These are phyloP conservation scores for Trametes cinnabarina DNA, from an alignment of 768 basidiomycete species.

Conservation along the genomic window DNA sequence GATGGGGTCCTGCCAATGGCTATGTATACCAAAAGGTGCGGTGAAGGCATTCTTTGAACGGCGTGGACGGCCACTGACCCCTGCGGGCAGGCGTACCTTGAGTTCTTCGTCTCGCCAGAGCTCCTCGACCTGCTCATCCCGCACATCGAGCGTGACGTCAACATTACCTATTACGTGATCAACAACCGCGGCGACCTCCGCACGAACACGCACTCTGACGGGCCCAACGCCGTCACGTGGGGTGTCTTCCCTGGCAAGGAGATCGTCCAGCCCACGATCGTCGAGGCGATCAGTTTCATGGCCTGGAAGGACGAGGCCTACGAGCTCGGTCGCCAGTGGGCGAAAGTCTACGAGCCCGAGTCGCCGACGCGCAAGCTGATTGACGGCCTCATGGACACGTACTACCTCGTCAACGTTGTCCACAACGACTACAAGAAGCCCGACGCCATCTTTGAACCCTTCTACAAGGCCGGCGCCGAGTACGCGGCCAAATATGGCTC, in stretches of 20 bases:
- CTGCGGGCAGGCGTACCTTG: conserved; percentile 76
- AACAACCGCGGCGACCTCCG: conserved; percentile 93
- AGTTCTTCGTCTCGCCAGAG: conserved; percentile 85
- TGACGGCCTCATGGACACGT: conserved; percentile 73
- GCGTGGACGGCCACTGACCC: background rate
- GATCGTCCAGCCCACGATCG: conserved; percentile 93
- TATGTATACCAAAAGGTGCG: conserved; percentile 92
- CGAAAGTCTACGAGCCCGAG: conserved; percentile 75
- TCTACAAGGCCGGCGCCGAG: conserved; percentile 73
- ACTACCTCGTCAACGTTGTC: conserved; percentile 90
- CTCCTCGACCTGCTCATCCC: conserved; percentile 71
- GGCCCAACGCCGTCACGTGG: conserved; percentile 99
- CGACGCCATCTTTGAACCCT: conserved; percentile 83
- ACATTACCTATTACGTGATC: conserved; percentile 96
- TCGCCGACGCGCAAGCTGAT: conserved; percentile 77
- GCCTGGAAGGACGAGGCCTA: conserved; percentile 99
- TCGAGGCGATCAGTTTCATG: conserved; percentile 97
- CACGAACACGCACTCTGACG: conserved; percentile 93
- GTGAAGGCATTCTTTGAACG: background rate
- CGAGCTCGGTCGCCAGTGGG: conserved; percentile 91
- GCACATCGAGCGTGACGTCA: conserved; percentile 81
- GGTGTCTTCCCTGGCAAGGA: conserved; percentile 98
- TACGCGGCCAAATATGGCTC: conserved; percentile 39
- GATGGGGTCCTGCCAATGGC: conserved; percentile 93
- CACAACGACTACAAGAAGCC: conserved; percentile 92